Conservation (phyloP, 1,284 basidiomycete genomes). For the Termitomyces sp. region DNA sequence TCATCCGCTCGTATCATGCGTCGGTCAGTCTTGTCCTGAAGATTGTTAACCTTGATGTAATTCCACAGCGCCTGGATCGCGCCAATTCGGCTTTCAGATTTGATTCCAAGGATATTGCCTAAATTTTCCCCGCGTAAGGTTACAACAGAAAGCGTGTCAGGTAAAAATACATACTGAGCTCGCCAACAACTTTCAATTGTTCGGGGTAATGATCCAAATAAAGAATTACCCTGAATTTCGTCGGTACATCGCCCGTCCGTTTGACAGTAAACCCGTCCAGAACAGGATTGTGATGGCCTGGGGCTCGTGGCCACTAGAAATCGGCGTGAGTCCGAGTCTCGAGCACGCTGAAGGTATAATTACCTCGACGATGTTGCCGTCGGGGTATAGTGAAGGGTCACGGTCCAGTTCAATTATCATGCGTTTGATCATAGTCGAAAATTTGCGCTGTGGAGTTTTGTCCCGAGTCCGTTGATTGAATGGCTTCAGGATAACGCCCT, state of each 20-base stretch:
- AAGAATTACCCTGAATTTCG: slow-evolving; percentile 76
- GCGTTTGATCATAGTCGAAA: slow-evolving; percentile 82
- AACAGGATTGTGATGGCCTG: slow-evolving; percentile 50
- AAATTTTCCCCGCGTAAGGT: neutral
- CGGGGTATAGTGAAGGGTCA: slow-evolving; percentile 78
- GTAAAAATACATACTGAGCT: slow-evolving; percentile 50
- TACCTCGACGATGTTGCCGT: slow-evolving; percentile 77
- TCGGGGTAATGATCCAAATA: slow-evolving; percentile 86
- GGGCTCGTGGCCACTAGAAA: slow-evolving; percentile 63
- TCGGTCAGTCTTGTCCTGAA: slow-evolving; percentile 90
- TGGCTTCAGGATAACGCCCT: slow-evolving; percentile 31
- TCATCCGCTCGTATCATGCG: slow-evolving; percentile 77
- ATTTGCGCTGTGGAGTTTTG: slow-evolving; percentile 66
- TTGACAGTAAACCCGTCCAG: slow-evolving; percentile 89
- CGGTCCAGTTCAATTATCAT: slow-evolving; percentile 87
- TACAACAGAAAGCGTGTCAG: neutral
- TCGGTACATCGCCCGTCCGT: slow-evolving; percentile 75
- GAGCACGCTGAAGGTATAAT: slow-evolving; percentile 13
- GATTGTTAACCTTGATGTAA: slow-evolving; percentile 82
- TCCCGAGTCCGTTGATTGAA: slow-evolving; percentile 64
- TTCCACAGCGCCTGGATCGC: slow-evolving; percentile 88
- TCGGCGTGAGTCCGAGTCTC: slow-evolving; percentile 3
- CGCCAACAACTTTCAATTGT: slow-evolving; percentile 77
- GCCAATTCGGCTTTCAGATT: slow-evolving; percentile 82
- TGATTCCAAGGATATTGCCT: slow-evolving; percentile 71